These are phyloP conservation scores for Marsdenia floribunda DNA, from an alignment of 257 asterid genomes.

Conservation along the genomic window DNA sequence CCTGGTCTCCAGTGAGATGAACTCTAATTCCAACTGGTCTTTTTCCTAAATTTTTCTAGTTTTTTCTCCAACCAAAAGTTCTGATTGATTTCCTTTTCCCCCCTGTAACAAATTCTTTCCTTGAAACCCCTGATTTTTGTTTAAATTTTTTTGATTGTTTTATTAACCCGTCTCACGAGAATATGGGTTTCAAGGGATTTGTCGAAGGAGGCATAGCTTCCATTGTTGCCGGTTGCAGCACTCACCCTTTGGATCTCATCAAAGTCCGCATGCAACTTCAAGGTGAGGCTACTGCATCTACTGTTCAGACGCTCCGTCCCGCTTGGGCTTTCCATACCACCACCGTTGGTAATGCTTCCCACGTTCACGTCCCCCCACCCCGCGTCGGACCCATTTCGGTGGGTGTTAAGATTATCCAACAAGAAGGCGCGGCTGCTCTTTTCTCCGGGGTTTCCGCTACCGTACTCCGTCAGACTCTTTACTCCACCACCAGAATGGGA, in stretches of 20 bases:
- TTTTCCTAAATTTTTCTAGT: background rate
- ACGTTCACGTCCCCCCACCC: constrained; percentile 31
- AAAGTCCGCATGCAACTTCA: constrained; percentile 91
- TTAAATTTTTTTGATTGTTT: background rate
- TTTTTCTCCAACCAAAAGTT: no score
- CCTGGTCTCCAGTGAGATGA: constrained; percentile 96
- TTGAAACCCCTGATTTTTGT: background rate
- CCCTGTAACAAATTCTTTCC: background rate
- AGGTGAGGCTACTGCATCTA: constrained; percentile 42
- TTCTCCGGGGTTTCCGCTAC: constrained; percentile 96
- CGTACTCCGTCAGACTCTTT: constrained; percentile 81
- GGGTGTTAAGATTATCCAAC: constrained; percentile 60
- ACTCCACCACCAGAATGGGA: constrained; percentile 93
- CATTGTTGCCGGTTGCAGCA: constrained; percentile 76
- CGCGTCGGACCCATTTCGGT: constrained; percentile 65
- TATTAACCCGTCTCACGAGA: no score
- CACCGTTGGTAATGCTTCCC: constrained; percentile 15
- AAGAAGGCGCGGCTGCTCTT: constrained; percentile 61
- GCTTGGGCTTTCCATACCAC: constrained; percentile 46
- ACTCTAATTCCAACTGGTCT: constrained; percentile 57
- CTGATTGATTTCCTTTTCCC: no score
- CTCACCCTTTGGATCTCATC: constrained; percentile 77
- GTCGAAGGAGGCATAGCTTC: constrained; percentile 93
- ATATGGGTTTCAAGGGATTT: constrained; percentile 82
- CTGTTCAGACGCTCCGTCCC: constrained; percentile 47